phyloP scores from a whole-genome alignment of 2,329 filamentous ascomycete species.

The Stylonectria norvegica region DNA sequence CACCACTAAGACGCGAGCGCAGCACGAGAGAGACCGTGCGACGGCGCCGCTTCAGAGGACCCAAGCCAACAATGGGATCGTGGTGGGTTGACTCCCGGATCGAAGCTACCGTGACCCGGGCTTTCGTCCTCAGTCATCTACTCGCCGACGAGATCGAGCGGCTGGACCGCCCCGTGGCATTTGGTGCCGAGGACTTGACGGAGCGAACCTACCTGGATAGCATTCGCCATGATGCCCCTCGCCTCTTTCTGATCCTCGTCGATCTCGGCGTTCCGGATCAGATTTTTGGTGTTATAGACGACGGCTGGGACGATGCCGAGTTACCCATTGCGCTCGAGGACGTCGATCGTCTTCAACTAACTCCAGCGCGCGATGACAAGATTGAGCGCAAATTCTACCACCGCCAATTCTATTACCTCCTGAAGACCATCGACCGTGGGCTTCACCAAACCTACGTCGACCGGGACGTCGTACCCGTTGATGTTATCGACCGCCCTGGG shows the following conservation, averaged over 20 bases:
- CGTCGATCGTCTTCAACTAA: conserved; percentile 60
- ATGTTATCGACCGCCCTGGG: conserved; percentile 59
- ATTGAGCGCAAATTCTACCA: conserved; percentile 67
- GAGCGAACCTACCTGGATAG: conserved; percentile 76
- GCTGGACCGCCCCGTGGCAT: conserved; percentile 60
- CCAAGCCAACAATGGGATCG: conserved; percentile 34
- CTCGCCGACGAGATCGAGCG: conserved; percentile 59
- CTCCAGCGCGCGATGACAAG: conserved; percentile 56
- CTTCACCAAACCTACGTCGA: conserved; percentile 62
- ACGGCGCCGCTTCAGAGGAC: conserved; percentile 9
- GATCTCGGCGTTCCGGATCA: conserved; percentile 68
- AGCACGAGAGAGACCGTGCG: neutral
- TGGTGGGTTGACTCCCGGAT: conserved; percentile 74
- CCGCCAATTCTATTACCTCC: conserved; percentile 68
- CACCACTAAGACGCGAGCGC: neutral
- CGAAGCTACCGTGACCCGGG: conserved; percentile 63
- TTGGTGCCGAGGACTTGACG: conserved; percentile 62
- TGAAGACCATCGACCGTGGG: conserved; percentile 59
- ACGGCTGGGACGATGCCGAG: conserved; percentile 74
- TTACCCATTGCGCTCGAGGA: conserved; percentile 65
- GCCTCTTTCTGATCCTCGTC: conserved; percentile 67
- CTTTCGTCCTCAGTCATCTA: conserved; percentile 64
- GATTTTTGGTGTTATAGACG: conserved; percentile 72
- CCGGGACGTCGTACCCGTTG: conserved; percentile 66
- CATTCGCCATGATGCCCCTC: conserved; percentile 66